Base-by-base conservation (phyloP, 2,329 filamentous ascomycete species). In the Rutstroemia sp. region DNA sequence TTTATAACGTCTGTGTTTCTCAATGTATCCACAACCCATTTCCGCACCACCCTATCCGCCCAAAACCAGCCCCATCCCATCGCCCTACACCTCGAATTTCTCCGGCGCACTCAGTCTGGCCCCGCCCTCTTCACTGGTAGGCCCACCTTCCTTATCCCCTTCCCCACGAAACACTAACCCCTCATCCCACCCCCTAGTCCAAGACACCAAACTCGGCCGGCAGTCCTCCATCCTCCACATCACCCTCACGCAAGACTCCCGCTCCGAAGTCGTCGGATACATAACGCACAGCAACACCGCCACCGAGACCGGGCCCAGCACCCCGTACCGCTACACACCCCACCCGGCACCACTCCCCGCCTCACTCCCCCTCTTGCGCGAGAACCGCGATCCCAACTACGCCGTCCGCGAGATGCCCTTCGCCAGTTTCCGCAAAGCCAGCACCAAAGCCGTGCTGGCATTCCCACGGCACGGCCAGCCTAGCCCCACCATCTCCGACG, bases 1-100 rank as follows among this genome's bases (percentile, higher is more conserved):
- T 87, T 85, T 64, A 80, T 87, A 16, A 84, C 84, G 9, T 77
- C 82, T 0, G 75, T 79, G 49, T 77, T 89, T 59, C 76, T 86
- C 59, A 75, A 77, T 54, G 80, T 83, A 17, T 81, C 81, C 23
- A 71, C 73, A 9, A 75, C 73, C 2, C 84, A 88, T 69, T 85
- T 86, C 72, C 69, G 61, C 25, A 79, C 76, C 6, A 79, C 82
- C 5, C 78, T 85, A 19, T 71, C 75, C 58, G 74, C 77, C 51
- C 79, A 79, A 51, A 78, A 81, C 57, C 80, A 83, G 68, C 81
- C 83, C 1, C 78, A 85, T 56, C 82, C 83, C 5, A 79, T 87
- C 54, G 78, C 81, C 10, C 73, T 87, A 19, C 84, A 88, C 64
- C 73, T 86, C 39, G 78, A 83, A 57, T 88, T 87, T 70, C 74